Evolutionary conservation across 2,329 filamentous ascomycete species (phyloP).

Genomic region (Torrubiella hemipterigena): DNA sequence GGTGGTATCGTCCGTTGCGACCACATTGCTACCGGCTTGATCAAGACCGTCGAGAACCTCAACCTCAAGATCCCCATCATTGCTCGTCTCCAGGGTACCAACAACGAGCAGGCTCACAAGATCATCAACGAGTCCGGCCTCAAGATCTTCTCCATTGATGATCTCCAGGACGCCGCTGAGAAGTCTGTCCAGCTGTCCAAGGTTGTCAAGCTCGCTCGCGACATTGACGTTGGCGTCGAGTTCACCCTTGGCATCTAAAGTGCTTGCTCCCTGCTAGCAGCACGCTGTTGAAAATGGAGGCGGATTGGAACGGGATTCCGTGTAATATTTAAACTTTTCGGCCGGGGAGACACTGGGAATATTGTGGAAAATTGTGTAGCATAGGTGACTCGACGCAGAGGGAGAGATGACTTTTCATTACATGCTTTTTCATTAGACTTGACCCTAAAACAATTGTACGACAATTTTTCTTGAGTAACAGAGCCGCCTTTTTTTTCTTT

Average conservation of each 20-base stretch:
- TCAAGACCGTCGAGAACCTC: constrained; percentile 86
- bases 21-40: constrained; percentile 89
- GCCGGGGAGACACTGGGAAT: no score
- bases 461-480: no score
- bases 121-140: constrained; percentile 92
- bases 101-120: constrained; percentile 90
- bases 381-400: no score
- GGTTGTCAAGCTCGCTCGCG: constrained; percentile 96
- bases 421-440: no score
- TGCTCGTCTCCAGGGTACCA: constrained; percentile 93
- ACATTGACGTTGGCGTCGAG: constrained; percentile 94
- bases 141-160: constrained; percentile 99
- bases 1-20: constrained; percentile 98
- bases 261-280: no score
- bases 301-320: constrained; percentile 6
- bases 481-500: no score
- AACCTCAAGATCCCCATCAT: constrained; percentile 96
- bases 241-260: constrained; percentile 85
- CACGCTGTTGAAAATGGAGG: constrained; percentile 6
- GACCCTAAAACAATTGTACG: no score
- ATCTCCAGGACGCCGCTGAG: constrained; percentile 93
- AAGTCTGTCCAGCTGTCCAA: constrained; percentile 98
- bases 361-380: no score
- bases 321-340: constrained; percentile 10
- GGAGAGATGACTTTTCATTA: no score